These are phyloP conservation scores for Fraxinus cuspidata DNA, from an alignment of 257 asterid genomes.

Conservation along the genomic window DNA sequence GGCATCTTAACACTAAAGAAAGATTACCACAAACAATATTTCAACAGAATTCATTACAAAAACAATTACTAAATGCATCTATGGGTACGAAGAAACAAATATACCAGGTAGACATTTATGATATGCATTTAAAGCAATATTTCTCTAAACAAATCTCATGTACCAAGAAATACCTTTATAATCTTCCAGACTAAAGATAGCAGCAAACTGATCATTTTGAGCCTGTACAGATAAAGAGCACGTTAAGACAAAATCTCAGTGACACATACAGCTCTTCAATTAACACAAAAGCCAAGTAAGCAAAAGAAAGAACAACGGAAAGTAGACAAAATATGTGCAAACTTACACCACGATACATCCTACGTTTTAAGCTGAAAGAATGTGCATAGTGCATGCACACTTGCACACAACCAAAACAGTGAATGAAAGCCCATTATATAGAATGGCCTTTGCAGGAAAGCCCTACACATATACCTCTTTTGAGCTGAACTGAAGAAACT, in stretches of 20 bases:
- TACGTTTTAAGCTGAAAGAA: background rate
- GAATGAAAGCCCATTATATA: background rate
- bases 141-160: background rate
- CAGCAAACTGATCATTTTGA: constrained; percentile 76
- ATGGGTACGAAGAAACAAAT: constrained; percentile 1
- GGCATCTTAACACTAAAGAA: constrained; percentile 6
- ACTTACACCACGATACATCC: no score
- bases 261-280: constrained; percentile 8
- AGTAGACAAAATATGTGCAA: background rate
- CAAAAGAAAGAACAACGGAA: background rate
- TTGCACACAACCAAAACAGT: background rate
- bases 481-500: background rate
- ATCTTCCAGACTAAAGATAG: constrained; percentile 88
- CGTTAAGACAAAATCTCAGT: constrained; percentile 14
- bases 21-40: constrained; percentile 8
- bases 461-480: background rate
- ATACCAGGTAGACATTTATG: background rate
- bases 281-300: constrained; percentile 12
- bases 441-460: background rate
- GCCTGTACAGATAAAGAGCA: constrained; percentile 52
- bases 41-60: background rate
- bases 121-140: background rate
- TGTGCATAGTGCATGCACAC: background rate
- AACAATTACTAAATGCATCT: constrained; percentile 9
- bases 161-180: constrained; percentile 67